Base-by-base conservation (phyloP, 495 filamentous ascomycete species). In the Hamigera avellanea region DNA sequence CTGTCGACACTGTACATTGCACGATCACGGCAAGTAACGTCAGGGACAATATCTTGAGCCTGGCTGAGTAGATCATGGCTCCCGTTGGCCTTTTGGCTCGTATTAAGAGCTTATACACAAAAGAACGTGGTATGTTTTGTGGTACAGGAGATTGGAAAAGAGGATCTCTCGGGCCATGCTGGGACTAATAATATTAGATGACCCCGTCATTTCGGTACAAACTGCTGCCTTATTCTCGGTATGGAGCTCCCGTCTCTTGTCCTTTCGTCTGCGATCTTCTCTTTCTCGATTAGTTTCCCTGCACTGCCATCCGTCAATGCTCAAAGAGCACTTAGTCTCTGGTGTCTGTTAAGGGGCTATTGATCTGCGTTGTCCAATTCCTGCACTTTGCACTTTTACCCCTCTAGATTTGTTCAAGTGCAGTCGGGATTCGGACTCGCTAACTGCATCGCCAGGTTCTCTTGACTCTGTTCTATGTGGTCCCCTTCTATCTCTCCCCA, bases 381-480 rank as follows among this genome's bases (percentile, higher is more conserved):
- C n/a, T n/a, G n/a, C n/a, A n/a, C n/a, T n/a, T n/a, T n/a, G n/a
- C n/a, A n/a, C n/a, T n/a, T n/a, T n/a, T n/a, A n/a, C n/a, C n/a
- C n/a, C n/a, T n/a, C n/a, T n/a, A n/a, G n/a, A n/a, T n/a, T n/a
- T n/a, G n/a, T 37, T 37, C 19, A 9, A 23, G 21, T 23, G 9
- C 21, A 5, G 21, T 9, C 21, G 5, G 5, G 21, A 9, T 5
- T 5, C 21, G 21, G 21, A 14, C n/a, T 30, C 53, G 46, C 23
- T 45, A 15, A 14, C 21, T 26, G 31, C 9, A 30, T 36, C 26
- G 30, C 15, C 32, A 88, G 75, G 56, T 87, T 36, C 53, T 78
- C 38, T 85, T 89, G 54, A 93, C 87, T 3, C 50, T 85, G 40
- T 54, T 81, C 64, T 98, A 95, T 65, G 85, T 96, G 58, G 60